Conservation (phyloP, 805 yeast species). For the Saturnispora zaruensis region DNA sequence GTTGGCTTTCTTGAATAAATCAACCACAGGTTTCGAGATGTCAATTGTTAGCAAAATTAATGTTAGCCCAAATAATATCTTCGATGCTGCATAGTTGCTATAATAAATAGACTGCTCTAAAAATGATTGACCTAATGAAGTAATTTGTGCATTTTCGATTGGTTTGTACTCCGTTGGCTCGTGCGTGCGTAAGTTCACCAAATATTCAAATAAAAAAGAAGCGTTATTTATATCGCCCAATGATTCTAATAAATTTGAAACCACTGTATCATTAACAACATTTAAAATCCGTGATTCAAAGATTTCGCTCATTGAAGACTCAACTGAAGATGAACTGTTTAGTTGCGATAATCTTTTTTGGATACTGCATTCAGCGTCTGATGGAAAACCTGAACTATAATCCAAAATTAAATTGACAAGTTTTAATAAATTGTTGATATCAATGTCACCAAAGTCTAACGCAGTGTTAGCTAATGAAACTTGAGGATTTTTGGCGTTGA, state of each 20-base stretch:
- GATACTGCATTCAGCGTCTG: constrained; percentile 31
- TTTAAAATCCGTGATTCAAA: constrained; percentile 36
- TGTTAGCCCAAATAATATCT: constrained; percentile 21
- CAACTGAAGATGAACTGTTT: constrained; percentile 28
- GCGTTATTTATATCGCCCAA: constrained; percentile 16
- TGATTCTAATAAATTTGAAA: constrained; percentile 30
- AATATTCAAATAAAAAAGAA: constrained; percentile 30
- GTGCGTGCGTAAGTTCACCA: constrained; percentile 26
- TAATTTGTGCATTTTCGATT: constrained; percentile 17
- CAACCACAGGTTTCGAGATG: constrained; percentile 21
- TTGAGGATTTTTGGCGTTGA: constrained; percentile 17
- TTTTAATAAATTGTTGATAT: constrained; percentile 7
- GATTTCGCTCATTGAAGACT: constrained; percentile 30
- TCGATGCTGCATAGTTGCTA: constrained; percentile 16
- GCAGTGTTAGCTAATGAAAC: background rate
- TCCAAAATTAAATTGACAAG: constrained; percentile 7
- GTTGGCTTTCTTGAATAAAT: constrained; percentile 17
- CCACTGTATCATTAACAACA: constrained; percentile 32
- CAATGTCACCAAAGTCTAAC: constrained; percentile 5
- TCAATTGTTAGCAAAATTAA: constrained; percentile 28
- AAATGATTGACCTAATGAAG: constrained; percentile 20
- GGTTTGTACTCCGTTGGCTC: constrained; percentile 16
- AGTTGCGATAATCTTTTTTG: constrained; percentile 25
- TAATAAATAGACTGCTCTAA: constrained; percentile 17
- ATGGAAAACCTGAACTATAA: constrained; percentile 28